Conservation (phyloP, 345 rosid genomes). For the Corchorus olitorius region DNA sequence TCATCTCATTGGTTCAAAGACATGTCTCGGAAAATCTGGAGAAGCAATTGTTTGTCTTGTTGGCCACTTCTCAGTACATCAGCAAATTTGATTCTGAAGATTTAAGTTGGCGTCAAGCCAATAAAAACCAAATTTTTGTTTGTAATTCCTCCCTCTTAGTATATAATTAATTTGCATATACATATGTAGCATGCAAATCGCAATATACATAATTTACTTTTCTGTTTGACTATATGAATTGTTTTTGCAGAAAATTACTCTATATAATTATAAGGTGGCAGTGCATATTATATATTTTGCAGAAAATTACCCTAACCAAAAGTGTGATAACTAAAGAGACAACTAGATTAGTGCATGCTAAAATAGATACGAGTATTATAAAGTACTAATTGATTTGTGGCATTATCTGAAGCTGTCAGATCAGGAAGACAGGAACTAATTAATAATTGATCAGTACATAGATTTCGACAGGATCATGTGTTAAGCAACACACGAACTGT, state of each 20-base stretch:
- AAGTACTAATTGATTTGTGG: no score
- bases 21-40: slow-evolving; percentile 6
- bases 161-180: neutral
- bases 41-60: slow-evolving; percentile 19
- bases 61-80: slow-evolving; percentile 11
- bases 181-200: neutral
- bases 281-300: neutral
- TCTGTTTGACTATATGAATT: neutral
- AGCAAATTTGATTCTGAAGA: neutral
- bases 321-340: no score
- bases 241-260: neutral
- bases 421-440: no score
- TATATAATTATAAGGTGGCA: no score
- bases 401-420: no score
- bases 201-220: neutral
- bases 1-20: slow-evolving; percentile 21
- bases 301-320: no score
- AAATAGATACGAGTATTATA: no score
- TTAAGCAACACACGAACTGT: no score
- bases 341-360: no score
- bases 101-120: neutral
- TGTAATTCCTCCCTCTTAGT: neutral
- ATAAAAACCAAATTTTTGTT: neutral
- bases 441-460: no score
- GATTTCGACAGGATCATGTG: no score